Percentiles rank a stretch among this genome's conserved stretches.
phyloP scores from a whole-genome alignment of 164 flowering plant genomes.

The Aristolochia contorta region DNA sequence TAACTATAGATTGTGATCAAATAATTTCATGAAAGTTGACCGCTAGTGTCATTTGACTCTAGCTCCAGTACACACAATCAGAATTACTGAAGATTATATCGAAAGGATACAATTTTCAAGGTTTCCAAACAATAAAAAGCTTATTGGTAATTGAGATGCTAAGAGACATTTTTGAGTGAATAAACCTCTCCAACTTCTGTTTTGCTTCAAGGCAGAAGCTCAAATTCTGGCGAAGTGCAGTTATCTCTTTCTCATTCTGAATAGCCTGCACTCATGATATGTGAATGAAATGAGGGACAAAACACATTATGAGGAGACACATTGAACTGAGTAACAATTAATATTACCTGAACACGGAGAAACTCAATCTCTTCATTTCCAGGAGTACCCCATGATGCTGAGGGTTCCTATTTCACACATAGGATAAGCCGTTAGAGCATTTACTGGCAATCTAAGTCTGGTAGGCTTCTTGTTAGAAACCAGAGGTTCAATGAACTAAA shows the following conservation, averaged over 20 bases:
- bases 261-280: conserved; percentile 44
- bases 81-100: too few species aligned
- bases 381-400: conserved; percentile 44
- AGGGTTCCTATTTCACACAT: conserved; percentile 31
- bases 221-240: conserved; percentile 50
- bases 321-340: conserved; percentile 3
- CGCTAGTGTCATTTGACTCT: too few species aligned
- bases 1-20: too few species aligned
- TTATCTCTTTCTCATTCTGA: conserved; percentile 75
- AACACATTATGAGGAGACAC: background rate
- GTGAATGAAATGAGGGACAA: background rate
- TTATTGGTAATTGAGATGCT: too few species aligned
- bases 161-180: background rate
- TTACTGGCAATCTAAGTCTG: background rate
- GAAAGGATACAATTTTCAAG: too few species aligned
- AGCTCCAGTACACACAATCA: too few species aligned
- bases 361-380: conserved; percentile 75
- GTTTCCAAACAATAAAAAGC: too few species aligned
- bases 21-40: too few species aligned
- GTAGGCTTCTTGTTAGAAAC: background rate
- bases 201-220: conserved; percentile 58
- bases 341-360: conserved; percentile 81
- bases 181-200: conserved; percentile 64
- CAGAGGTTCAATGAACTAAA: too few species aligned
- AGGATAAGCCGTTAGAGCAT: background rate